Evolutionary conservation across 306 rosid genomes (phyloP), one percentile per base, ranked within the genome.

Genomic region (Delonix regia): DNA sequence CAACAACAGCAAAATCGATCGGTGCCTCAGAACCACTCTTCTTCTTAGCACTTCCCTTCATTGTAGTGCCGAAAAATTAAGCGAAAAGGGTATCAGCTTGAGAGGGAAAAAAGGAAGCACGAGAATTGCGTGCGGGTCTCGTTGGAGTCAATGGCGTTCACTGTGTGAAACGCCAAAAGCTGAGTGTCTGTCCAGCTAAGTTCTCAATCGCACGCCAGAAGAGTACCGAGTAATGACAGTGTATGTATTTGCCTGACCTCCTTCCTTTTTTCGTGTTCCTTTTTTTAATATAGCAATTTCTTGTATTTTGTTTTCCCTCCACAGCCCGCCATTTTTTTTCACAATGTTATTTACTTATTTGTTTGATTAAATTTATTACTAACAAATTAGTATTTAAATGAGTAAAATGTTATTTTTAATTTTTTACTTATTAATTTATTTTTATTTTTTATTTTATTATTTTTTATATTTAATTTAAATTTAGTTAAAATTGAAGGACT

Each of bases 31-130:
- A 81, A 72, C 76, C 63, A 66, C 44, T 62, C 69, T 81, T 86
- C 88, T 53, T 89, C 83, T 75, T 86, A 44, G 83, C 84, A 4
- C 86, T 87, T 75, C 90, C 97, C 78, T 91, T 89, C 85, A 82
- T 83, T 56, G 9, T 33, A 28, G 62, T 16, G 3, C 11, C 30
- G 22, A 28, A 28, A 56, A 68, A 14, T n/a, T 6, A 30, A 24
- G 33, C 47, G 22, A 33, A 14, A 24, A 13, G 45, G 42, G 52
- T 24, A 25, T 5, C 4, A 52, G 21, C 34, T 19, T 7, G 16
- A 15, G 30, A 19, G 45, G 21, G 49, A 8, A 63, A 22, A 64
- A 19, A 45, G 16, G 16, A 69, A 64, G 3, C 16, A 67, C 74
- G 10, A 18, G 14, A 65, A 42, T 38, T 36, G 0, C 57, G 12